Evolutionary conservation across 306 rosid genomes (phyloP).

Genomic region (Castanopsis chinensis): DNA sequence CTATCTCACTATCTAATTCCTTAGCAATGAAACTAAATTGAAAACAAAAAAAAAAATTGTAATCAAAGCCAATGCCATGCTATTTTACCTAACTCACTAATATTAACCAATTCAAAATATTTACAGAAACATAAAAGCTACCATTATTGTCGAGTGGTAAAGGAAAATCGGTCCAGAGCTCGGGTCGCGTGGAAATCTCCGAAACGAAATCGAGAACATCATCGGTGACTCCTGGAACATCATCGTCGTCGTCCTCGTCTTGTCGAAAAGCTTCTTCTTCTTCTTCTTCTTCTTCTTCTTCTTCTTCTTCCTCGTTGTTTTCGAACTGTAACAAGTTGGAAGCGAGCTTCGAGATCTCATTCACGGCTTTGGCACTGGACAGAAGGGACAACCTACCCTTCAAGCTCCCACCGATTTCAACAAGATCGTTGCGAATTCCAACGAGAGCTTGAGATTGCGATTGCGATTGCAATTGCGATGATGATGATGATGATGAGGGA

Average conservation of each 20-base stretch:
- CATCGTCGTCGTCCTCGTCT: slow-evolving; percentile 19
- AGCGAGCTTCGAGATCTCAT: slow-evolving; percentile 73
- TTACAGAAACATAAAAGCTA: slow-evolving; percentile 14
- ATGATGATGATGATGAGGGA: not conserved
- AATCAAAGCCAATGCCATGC: too few relatives aligned
- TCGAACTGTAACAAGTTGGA: slow-evolving; percentile 54
- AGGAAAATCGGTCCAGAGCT: slow-evolving; percentile 90
- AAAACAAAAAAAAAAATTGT: too few relatives aligned
- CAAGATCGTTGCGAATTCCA: slow-evolving; percentile 87
- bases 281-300: too few relatives aligned
- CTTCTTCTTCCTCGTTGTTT: slow-evolving; percentile 20
- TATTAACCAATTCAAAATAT: not conserved
- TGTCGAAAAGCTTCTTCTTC: slow-evolving; percentile 14
- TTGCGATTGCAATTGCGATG: slow-evolving; percentile 12
- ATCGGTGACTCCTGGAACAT: slow-evolving; percentile 63
- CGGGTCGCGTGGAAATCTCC: slow-evolving; percentile 55
- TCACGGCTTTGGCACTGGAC: slow-evolving; percentile 67
- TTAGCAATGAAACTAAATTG: not conserved
- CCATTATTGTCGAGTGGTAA: slow-evolving; percentile 58
- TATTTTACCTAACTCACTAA: too few relatives aligned
- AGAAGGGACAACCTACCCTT: slow-evolving; percentile 64
- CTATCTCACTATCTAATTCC: not conserved
- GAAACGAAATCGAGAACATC: slow-evolving; percentile 69
- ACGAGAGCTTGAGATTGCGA: slow-evolving; percentile 38
- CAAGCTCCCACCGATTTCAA: slow-evolving; percentile 85